A percentile compares a stretch with the other conserved stretches of the same genome.
These are phyloP conservation scores for Hygrophila difformis DNA, from an alignment of 257 asterid species.

Conservation along the genomic window DNA sequence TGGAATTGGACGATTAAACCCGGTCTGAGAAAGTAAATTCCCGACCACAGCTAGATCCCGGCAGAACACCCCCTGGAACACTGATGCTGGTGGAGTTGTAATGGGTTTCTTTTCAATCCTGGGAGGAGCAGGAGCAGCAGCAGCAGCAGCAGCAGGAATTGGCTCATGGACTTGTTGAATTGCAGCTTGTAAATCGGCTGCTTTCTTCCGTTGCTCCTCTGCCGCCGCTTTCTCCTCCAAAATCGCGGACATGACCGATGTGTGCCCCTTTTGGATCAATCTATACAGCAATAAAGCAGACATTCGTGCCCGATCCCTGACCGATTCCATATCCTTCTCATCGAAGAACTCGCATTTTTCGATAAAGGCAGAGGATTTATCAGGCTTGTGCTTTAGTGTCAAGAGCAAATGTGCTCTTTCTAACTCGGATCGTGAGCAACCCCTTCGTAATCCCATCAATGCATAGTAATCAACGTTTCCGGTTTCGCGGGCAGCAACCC, in stretches of 20 bases:
- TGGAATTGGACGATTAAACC: constrained; percentile 68
- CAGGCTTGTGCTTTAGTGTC: constrained; percentile 80
- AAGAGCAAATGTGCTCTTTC: constrained; percentile 83
- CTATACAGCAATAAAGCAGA: constrained; percentile 71
- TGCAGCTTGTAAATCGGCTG: constrained; percentile 34
- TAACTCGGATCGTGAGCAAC: constrained; percentile 75
- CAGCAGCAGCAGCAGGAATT: too few relatives aligned
- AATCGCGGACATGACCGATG: constrained; percentile 45
- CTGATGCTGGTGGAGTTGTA: constrained; percentile 36
- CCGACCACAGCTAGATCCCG: constrained; percentile 79
- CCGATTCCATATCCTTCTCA: constrained; percentile 60
- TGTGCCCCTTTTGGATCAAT: constrained; percentile 84
- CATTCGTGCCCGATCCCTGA: constrained; percentile 68
- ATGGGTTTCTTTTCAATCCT: constrained; percentile 25
- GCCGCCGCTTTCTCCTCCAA: constrained; percentile 61
- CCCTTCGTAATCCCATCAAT: constrained; percentile 69
- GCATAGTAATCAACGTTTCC: constrained; percentile 77
- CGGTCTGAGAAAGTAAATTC: constrained; percentile 59
- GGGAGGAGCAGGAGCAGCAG: not conserved
- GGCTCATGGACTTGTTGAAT: constrained; percentile 23
- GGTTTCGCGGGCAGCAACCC: constrained; percentile 77
- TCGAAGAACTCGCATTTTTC: constrained; percentile 83
- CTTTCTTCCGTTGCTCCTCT: constrained; percentile 63
- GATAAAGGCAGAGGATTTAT: constrained; percentile 56
- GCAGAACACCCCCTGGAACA: constrained; percentile 77